These are phyloP conservation scores for Plasmodium malariae DNA, from an alignment of 169 alveolate species.

Conservation along the genomic window DNA sequence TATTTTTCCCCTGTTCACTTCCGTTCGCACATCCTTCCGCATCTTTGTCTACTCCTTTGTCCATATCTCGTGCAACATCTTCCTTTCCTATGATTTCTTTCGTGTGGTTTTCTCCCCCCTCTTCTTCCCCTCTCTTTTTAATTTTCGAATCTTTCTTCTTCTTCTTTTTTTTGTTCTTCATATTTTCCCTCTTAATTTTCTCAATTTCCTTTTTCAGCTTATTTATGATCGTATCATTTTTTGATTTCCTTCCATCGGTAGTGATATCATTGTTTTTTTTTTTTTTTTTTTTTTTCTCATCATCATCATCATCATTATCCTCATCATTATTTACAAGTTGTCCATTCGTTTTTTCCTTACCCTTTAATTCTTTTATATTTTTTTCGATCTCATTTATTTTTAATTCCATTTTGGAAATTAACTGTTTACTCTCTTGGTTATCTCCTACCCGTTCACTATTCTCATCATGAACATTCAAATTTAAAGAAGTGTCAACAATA, in stretches of 20 bases:
- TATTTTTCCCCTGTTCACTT: not conserved
- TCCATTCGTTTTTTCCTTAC: constrained; percentile 2
- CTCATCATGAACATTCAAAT: constrained; percentile 51
- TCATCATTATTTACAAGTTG: not conserved
- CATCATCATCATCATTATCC: too few species aligned
- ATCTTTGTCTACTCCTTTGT: not conserved
- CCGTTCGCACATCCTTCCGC: not conserved
- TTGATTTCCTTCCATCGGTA: not conserved
- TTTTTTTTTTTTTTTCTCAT: constrained; percentile 19
- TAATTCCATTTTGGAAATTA: constrained; percentile 42
- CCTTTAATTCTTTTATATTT: constrained; percentile 41
- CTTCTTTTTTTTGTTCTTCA: not conserved
- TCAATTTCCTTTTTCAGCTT: constrained; percentile 45
- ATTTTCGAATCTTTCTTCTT: not conserved
- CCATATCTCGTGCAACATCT: not conserved
- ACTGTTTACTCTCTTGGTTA: constrained; percentile 11
- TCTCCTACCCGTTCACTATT: constrained; percentile 6
- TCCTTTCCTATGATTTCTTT: not conserved
- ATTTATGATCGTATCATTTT: constrained; percentile 19
- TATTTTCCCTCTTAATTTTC: constrained; percentile 20
- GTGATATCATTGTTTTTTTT: not conserved
- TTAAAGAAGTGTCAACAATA: constrained; percentile 66
- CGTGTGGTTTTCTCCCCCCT: not conserved
- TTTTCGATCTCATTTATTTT: constrained; percentile 42
- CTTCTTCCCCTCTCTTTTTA: not conserved